These are phyloP conservation scores for Podaxis sp. DNA, from an alignment of 768 basidiomycete genomes.

Conservation along the genomic window DNA sequence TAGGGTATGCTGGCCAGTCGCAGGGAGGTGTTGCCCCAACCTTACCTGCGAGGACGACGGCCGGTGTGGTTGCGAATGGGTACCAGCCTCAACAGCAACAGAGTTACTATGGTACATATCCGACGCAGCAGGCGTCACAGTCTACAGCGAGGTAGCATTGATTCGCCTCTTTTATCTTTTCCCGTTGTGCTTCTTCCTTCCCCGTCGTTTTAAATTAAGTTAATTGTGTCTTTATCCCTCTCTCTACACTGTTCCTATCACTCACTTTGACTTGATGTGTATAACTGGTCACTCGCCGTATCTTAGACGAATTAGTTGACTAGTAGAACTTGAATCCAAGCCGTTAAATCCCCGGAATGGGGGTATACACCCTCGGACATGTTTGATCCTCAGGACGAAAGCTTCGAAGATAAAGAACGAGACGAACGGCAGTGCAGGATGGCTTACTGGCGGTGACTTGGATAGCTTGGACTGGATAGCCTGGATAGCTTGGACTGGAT, in stretches of 20 bases:
- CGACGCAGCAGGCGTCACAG: slow-evolving; percentile 15
- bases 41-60: slow-evolving; percentile 23
- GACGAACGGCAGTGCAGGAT: not conserved
- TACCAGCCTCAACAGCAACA: slow-evolving; percentile 18
- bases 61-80: slow-evolving; percentile 16
- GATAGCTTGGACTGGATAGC: not conserved
- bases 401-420: slow-evolving; percentile 1
- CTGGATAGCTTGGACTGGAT: not conserved
- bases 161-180: slow-evolving; percentile 3
- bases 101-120: slow-evolving; percentile 24
- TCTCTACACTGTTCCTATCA: not conserved
- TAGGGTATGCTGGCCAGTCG: slow-evolving; percentile 2
- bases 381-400: slow-evolving; percentile 1
- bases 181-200: slow-evolving; percentile 9
- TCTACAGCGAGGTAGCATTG: slow-evolving; percentile 20
- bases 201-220: slow-evolving; percentile 10
- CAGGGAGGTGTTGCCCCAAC: slow-evolving; percentile 20
- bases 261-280: not conserved
- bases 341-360: not conserved
- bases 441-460: not conserved
- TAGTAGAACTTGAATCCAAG: not conserved
- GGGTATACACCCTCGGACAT: not conserved
- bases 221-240: slow-evolving; percentile 10
- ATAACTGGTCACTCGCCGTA: not conserved
- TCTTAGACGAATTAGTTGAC: not conserved